A percentile compares a stretch with the other conserved stretches of the same genome.
phyloP scores from a whole-genome alignment of 179 eudicot genomes.

The Nepenthes alata region DNA sequence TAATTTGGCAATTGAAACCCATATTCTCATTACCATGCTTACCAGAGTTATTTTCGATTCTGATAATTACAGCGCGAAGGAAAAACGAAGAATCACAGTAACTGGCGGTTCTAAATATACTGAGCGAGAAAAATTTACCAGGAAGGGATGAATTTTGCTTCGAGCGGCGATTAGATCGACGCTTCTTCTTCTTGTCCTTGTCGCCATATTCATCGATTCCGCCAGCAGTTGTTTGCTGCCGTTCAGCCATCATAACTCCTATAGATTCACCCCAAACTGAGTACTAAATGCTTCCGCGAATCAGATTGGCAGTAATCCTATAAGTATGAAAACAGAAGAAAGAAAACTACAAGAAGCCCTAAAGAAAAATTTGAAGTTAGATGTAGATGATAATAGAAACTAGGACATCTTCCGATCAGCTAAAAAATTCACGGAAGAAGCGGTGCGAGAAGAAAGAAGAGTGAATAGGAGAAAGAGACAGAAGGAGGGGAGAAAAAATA shows the following conservation, averaged over 20 bases:
- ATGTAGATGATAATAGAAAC: background rate
- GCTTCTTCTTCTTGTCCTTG: constrained; percentile 50
- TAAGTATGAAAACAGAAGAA: background rate
- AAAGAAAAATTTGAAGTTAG: constrained; percentile 1
- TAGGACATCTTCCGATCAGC: constrained; percentile 18
- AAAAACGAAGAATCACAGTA: too few species aligned
- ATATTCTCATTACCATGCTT: too few species aligned
- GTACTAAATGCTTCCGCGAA: background rate
- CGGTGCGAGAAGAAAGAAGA: background rate
- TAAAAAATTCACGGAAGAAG: constrained; percentile 19
- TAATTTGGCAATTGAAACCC: too few species aligned
- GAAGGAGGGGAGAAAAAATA: constrained; percentile 3
- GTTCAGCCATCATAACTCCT: constrained; percentile 31
- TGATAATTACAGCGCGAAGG: too few species aligned
- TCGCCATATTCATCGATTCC: constrained; percentile 16
- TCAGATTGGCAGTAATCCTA: background rate
- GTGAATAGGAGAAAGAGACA: background rate
- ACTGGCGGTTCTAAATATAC: background rate
- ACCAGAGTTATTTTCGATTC: too few species aligned
- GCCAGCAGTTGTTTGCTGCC: constrained; percentile 16
- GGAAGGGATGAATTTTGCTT: constrained; percentile 32
- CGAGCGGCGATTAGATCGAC: constrained; percentile 44
- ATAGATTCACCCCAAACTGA: constrained; percentile 10
- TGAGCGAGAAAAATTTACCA: constrained; percentile 16
- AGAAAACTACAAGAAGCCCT: too few species aligned